Conservation (phyloP, 2,329 filamentous ascomycete species). For the Fusarium luffae region DNA sequence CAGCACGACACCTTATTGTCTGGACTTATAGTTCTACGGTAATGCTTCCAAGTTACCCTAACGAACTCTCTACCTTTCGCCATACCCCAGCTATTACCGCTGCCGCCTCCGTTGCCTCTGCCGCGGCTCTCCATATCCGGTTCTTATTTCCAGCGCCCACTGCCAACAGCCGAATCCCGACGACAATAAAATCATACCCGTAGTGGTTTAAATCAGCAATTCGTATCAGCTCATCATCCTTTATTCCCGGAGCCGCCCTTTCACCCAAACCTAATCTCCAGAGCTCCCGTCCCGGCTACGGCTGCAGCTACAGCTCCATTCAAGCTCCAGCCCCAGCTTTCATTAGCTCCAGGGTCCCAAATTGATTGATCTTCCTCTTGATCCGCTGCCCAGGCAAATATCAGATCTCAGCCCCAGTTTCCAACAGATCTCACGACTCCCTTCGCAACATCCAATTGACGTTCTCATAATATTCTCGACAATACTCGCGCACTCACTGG, state of each 20-base stretch:
- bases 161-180: slow-evolving; percentile 40
- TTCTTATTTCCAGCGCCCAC: slow-evolving; percentile 48
- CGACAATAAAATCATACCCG: slow-evolving; percentile 24
- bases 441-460: slow-evolving; percentile 20
- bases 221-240: slow-evolving; percentile 23
- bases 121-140: slow-evolving; percentile 35
- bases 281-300: slow-evolving; percentile 12
- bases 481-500: slow-evolving; percentile 20
- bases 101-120: slow-evolving; percentile 28
- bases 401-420: slow-evolving; percentile 32
- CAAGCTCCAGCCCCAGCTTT: slow-evolving; percentile 21
- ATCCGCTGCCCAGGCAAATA: slow-evolving; percentile 17
- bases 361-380: slow-evolving; percentile 16
- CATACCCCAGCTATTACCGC: slow-evolving; percentile 23
- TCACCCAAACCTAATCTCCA: slow-evolving; percentile 18
- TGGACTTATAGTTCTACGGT: not conserved
- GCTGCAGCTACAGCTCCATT: slow-evolving; percentile 30
- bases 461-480: slow-evolving; percentile 15
- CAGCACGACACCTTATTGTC: not conserved
- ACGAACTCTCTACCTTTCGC: slow-evolving; percentile 26
- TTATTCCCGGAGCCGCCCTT: slow-evolving; percentile 34
- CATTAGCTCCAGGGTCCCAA: slow-evolving; percentile 1
- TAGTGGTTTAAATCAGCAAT: slow-evolving; percentile 11
- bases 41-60: slow-evolving; percentile 16
- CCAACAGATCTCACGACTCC: slow-evolving; percentile 17